Evolutionary conservation across 345 rosid species (phyloP).

Genomic region (Eucalyptus coolabah): DNA sequence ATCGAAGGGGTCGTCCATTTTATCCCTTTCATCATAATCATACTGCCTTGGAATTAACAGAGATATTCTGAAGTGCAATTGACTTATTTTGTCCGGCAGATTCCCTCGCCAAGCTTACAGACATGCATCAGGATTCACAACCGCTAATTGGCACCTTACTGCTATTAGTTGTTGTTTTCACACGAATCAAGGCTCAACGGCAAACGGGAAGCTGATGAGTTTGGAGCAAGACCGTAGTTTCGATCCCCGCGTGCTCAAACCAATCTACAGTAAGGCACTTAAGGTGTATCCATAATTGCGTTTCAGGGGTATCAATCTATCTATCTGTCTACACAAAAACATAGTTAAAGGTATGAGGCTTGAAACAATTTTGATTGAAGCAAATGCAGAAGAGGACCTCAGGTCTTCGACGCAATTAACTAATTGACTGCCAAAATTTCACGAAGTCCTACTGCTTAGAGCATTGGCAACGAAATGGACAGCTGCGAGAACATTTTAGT

Average conservation of each 20-base stretch:
- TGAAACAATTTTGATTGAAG: neutral
- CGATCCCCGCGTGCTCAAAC: neutral
- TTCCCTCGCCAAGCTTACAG: neutral
- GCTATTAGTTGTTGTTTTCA: neutral
- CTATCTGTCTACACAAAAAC: neutral
- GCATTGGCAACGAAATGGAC: neutral
- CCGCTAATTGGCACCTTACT: neutral
- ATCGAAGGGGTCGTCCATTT: neutral
- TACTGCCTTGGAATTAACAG: neutral
- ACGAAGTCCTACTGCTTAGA: neutral
- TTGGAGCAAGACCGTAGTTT: neutral
- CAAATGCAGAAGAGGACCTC: neutral
- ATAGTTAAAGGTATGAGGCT: neutral
- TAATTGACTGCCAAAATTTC: neutral
- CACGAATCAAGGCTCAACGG: neutral
- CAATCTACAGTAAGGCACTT: neutral
- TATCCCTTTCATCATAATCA: neutral
- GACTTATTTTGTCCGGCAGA: neutral
- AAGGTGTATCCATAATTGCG: neutral
- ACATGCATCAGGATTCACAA: neutral
- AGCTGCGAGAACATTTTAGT: neutral
- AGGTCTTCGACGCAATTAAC: neutral
- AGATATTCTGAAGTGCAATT: neutral
- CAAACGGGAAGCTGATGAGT: neutral
- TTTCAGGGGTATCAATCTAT: neutral